These are phyloP conservation scores for Pinus taeda DNA, from an alignment of 75 land plant species.

Conservation along the genomic window DNA sequence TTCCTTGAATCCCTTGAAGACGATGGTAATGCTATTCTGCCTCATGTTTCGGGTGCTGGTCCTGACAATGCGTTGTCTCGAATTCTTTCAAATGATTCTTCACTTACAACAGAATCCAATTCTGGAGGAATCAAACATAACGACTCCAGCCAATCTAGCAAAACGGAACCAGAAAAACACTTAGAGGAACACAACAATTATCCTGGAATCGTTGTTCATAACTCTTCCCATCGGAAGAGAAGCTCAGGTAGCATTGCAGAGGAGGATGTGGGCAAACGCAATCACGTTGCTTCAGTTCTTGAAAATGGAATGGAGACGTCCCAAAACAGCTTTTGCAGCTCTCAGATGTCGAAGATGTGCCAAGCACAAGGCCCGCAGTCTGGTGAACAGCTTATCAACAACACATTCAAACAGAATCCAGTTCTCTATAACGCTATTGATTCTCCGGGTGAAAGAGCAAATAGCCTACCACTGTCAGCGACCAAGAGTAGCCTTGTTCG, in stretches of 20 bases:
- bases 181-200: background rate
- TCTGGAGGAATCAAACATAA: slow-evolving; percentile 7
- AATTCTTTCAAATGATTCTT: slow-evolving; percentile 12
- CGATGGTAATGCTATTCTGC: background rate
- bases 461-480: background rate
- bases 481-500: slow-evolving; percentile 1
- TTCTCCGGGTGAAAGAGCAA: background rate
- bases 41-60: slow-evolving; percentile 3
- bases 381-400: slow-evolving; percentile 4
- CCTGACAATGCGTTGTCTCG: slow-evolving; percentile 8
- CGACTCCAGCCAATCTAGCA: background rate
- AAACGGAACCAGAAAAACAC: background rate
- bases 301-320: slow-evolving; percentile 11
- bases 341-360: slow-evolving; percentile 8
- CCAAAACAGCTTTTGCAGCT: slow-evolving; percentile 2
- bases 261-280: slow-evolving; percentile 1
- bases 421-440: slow-evolving; percentile 8
- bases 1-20: slow-evolving; percentile 3
- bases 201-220: slow-evolving; percentile 1
- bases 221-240: background rate
- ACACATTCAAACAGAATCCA: background rate
- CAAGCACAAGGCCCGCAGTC: slow-evolving; percentile 8
- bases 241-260: background rate
- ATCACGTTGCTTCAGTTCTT: background rate
- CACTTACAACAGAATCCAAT: slow-evolving; percentile 6